Evolutionary conservation across 2,329 filamentous ascomycete species (phyloP), one percentile per base, ranked within the genome.

Genomic region (Beauveria varroae): DNA sequence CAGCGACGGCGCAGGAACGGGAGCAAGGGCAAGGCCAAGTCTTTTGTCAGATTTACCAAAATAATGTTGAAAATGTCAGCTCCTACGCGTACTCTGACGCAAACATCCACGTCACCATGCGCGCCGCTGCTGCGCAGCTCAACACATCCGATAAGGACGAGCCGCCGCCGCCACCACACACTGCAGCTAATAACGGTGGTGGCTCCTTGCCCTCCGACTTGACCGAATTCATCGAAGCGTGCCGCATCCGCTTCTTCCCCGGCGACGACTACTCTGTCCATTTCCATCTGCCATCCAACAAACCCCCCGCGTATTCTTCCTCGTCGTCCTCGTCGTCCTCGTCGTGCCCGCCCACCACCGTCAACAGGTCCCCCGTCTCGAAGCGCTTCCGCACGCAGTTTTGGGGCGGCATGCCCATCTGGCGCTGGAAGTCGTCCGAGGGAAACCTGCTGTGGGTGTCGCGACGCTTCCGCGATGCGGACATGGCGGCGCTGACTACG

Each of bases 371-470:
- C 18, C n/a, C 44, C 6, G 43, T 54, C 5, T 14, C 58, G 24
- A 54, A 55, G 30, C 58, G 58, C 34, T 61, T 61, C 43, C 58
- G 58, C 41, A 61, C 58, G 28, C 50, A 55, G 43, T 61, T 61
- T 43, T 61, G 52, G 51, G 43, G 43, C 44, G 58, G 51, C 44
- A 61, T 61, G 58, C 58, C 58, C 41, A 41, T 61, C 22, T 61
- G 58, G 58, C 58, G 51, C 30, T 61, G 58, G 58, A 61, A 61
- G 51, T 61, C 58, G 16, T 55, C 58, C 51, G 58, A 61, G 43
- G 58, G 58, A 1, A 37, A 61, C 50, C 51, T 61, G 16, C 20
- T 61, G 43, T 61, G 58, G 58, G 58, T 61, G 28, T 56, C 58
- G 51, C 58, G 58, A 18, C 51, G 58, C 22, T 61, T 49, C 43